Evolutionary conservation across 768 basidiomycete genomes (phyloP).

Genomic region (Trametes coccinea): DNA sequence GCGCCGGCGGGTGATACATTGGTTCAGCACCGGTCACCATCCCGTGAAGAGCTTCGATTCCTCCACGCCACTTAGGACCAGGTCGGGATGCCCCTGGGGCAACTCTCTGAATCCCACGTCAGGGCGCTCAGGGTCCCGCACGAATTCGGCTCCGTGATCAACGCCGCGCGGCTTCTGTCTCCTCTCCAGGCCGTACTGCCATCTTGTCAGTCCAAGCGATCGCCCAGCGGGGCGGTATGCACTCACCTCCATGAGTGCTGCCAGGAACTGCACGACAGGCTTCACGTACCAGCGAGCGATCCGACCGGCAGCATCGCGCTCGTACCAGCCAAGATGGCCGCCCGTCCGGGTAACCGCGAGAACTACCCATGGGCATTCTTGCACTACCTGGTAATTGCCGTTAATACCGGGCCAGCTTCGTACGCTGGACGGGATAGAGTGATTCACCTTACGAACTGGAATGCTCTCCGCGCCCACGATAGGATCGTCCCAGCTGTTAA

Average conservation of each 20-base stretch:
- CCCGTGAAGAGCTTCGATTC: slow-evolving; percentile 27
- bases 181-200: slow-evolving; percentile 11
- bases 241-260: slow-evolving; percentile 25
- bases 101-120: slow-evolving; percentile 26
- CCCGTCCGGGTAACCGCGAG: slow-evolving; percentile 24
- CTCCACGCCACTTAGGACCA: slow-evolving; percentile 20
- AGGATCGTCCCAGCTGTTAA: slow-evolving; percentile 28
- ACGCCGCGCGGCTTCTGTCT: slow-evolving; percentile 7
- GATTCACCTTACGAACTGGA: slow-evolving; percentile 17
- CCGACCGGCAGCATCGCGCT: slow-evolving; percentile 11
- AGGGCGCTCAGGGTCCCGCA: slow-evolving; percentile 14
- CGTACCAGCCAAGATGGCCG: slow-evolving; percentile 31
- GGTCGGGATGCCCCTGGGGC: slow-evolving; percentile 6
- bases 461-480: slow-evolving; percentile 16
- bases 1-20: too few relatives aligned
- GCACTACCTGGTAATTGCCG: slow-evolving; percentile 4
- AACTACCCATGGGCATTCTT: slow-evolving; percentile 21
- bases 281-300: slow-evolving; percentile 26
- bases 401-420: not conserved
- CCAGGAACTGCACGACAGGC: slow-evolving; percentile 25
- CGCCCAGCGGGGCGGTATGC: not conserved
- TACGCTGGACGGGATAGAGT: not conserved
- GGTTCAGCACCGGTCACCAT: slow-evolving; percentile 7
- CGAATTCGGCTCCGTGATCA: slow-evolving; percentile 9
- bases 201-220: not conserved